Evolutionary conservation across 352 stramenopile genomes (phyloP), one percentile per base, ranked within the genome.

Genomic region (Phytophthora hybrid): DNA sequence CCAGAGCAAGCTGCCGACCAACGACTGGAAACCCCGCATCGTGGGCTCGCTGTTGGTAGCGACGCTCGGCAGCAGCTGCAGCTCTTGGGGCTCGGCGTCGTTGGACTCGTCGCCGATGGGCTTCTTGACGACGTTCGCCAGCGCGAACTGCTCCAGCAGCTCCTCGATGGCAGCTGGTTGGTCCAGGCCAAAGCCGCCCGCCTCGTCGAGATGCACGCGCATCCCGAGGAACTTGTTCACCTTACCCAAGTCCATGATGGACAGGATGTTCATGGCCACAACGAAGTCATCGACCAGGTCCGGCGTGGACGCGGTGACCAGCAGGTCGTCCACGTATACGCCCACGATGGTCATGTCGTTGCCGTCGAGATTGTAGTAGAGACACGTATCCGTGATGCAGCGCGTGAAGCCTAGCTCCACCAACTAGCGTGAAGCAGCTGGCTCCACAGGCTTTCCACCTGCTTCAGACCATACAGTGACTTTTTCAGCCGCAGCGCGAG

Each of bases 1-100:
- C 76, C 73, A 85, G 1, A 83, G 52, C 14, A 80, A 55, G 13
- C 63, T 81, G 7, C 75, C 77, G 0, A 83, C 69, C 8, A 84
- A 37, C 0, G 78, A 82, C 55, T 79, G 75, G 54, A 85, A 82
- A 23, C 19, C 78, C 29, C 53, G 55, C 1, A 76, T 53, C 21
- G 56, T 74, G 29, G 60, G 72, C 0, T 58, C 34, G 5, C 59
- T 58, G 0, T 66, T 62, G 13, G 32, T 9, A 6, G 11, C 29
- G 23, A 41, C n/a, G 9, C 44, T 61, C 9, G 63, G 54, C 49
- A 76, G 51, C 9, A 59, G 54, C 14, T 74, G 26, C 9, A 41
- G 23, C 7, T 73, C 57, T 5, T 39, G 21, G 11, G 18, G 26
- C 34, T 54, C 26, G 13, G 53, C 29, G 31, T 60, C 59, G 19